Conservation (phyloP, 306 rosid species). For the Mimosa bimucronata region DNA sequence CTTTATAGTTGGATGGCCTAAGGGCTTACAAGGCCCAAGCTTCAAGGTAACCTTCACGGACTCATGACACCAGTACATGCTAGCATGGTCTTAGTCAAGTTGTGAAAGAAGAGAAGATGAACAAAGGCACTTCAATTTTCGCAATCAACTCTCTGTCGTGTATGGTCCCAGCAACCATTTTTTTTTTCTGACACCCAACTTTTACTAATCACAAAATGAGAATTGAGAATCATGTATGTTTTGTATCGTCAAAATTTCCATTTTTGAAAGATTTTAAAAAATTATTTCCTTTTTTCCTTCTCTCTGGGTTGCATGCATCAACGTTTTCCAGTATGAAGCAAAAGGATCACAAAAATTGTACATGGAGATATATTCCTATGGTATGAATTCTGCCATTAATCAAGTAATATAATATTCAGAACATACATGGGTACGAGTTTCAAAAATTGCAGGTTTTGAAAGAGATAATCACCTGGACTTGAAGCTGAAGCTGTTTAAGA, state of each 20-base stretch:
- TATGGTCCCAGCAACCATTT: neutral
- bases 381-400: neutral
- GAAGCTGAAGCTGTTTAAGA: slow-evolving; percentile 79
- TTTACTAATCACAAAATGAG: neutral
- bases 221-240: neutral
- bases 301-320: neutral
- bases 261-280: neutral
- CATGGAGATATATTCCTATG: neutral
- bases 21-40: no score
- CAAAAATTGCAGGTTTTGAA: neutral
- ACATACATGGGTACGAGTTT: neutral
- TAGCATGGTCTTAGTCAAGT: neutral
- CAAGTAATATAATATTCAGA: neutral
- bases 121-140: neutral
- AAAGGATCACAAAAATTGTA: neutral
- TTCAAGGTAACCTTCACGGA: no score
- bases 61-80: neutral
- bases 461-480: slow-evolving; percentile 58
- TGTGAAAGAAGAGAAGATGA: neutral
- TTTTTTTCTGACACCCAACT: neutral
- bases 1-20: no score
- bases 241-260: neutral
- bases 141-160: neutral
- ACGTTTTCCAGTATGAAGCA: neutral
- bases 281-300: no score